Percentiles rank a stretch among this genome's conserved stretches.
Evolutionary conservation across 148 eudicot species (phyloP).

Genomic region (Polygonum maritimum): DNA sequence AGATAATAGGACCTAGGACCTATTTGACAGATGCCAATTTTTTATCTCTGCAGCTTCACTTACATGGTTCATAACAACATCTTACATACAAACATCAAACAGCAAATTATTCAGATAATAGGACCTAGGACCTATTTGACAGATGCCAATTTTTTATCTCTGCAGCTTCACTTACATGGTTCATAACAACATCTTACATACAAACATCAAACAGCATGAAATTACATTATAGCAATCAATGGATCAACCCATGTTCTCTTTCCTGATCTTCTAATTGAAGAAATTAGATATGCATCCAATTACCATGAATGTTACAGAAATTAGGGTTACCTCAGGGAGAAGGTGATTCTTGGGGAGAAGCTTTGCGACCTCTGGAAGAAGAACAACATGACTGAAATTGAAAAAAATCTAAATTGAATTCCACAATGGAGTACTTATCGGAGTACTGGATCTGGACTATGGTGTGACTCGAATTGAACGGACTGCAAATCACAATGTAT

Average conservation of each 20-base stretch:
- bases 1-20: too few relatives aligned
- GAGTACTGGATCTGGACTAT: constrained; percentile 23
- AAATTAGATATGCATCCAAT: background rate
- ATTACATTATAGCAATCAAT: too few relatives aligned
- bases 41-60: too few relatives aligned
- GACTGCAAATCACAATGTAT: background rate
- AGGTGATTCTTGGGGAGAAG: constrained; percentile 56
- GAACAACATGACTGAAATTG: constrained; percentile 45
- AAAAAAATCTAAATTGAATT: background rate
- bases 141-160: too few relatives aligned
- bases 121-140: too few relatives aligned
- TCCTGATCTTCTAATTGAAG: background rate
- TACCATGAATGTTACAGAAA: background rate
- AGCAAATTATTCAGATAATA: too few relatives aligned
- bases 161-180: too few relatives aligned
- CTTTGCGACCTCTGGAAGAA: constrained; percentile 54
- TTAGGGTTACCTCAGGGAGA: constrained; percentile 32
- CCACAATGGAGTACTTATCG: background rate
- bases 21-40: too few relatives aligned
- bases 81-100: too few relatives aligned
- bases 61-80: too few relatives aligned
- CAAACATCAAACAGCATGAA: too few relatives aligned
- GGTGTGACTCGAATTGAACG: background rate
- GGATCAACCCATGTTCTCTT: background rate
- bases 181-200: too few relatives aligned